phyloP scores from a whole-genome alignment of 2,329 filamentous ascomycete genomes.

The Pseudogymnoascus sp. region DNA sequence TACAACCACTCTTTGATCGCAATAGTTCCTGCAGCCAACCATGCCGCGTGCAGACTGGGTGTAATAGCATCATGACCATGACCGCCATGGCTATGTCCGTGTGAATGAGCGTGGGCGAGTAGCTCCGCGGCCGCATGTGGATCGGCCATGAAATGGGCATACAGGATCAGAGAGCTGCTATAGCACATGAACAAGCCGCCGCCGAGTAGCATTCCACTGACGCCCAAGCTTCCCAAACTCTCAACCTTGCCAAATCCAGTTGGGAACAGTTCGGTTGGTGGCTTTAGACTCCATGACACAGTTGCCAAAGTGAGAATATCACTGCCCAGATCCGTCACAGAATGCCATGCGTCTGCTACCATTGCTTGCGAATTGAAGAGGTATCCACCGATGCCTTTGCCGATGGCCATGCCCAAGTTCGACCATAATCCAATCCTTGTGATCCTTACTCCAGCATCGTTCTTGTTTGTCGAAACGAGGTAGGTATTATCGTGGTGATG shows the following conservation, averaged over 20 bases:
- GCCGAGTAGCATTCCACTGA: constrained; percentile 80
- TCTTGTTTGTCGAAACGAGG: constrained; percentile 72
- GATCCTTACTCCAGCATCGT: constrained; percentile 88
- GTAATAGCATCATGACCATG: constrained; percentile 55
- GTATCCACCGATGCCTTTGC: constrained; percentile 87
- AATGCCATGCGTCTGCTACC: constrained; percentile 90
- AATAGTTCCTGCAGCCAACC: constrained; percentile 86
- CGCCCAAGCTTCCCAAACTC: constrained; percentile 84
- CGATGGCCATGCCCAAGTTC: constrained; percentile 89
- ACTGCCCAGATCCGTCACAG: constrained; percentile 87
- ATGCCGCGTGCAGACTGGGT: constrained; percentile 88
- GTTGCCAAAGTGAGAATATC: constrained; percentile 91
- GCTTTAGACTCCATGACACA: constrained; percentile 84
- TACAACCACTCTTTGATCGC: constrained; percentile 95
- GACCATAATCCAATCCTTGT: constrained; percentile 81
- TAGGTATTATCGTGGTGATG: constrained; percentile 83
- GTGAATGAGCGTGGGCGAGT: constrained; percentile 48
- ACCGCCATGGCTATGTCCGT: constrained; percentile 51
- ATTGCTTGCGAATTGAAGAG: constrained; percentile 91
- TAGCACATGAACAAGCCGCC: constrained; percentile 90
- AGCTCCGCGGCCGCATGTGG: constrained; percentile 44
- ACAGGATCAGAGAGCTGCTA: constrained; percentile 61
- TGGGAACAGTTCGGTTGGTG: constrained; percentile 76
- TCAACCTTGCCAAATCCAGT: constrained; percentile 97
- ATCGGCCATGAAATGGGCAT: constrained; percentile 65